These are phyloP conservation scores for Yarrowia sp. DNA, from an alignment of 805 yeast genomes.

Conservation along the genomic window DNA sequence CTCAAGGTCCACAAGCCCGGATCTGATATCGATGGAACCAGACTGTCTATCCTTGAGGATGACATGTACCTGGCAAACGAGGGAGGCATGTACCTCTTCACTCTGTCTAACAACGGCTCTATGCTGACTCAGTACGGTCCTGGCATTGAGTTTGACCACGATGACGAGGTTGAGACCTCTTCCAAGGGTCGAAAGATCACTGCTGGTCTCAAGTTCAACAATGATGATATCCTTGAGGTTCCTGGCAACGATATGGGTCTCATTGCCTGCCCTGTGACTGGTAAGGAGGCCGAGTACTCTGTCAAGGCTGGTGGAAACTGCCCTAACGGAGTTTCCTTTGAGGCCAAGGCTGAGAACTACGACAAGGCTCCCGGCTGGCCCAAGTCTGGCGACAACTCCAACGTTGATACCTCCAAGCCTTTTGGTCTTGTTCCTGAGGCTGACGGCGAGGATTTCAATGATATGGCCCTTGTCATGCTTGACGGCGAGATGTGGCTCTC, in stretches of 20 bases:
- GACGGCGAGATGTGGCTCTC: slow-evolving; percentile 35
- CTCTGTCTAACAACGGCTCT: slow-evolving; percentile 25
- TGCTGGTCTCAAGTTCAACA: slow-evolving; percentile 1
- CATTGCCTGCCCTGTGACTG: slow-evolving; percentile 28
- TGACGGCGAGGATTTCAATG: slow-evolving; percentile 6
- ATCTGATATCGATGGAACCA: slow-evolving; percentile 22
- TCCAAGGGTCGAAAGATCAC: slow-evolving; percentile 23
- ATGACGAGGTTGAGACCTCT: slow-evolving; percentile 33
- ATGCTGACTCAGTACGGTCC: slow-evolving; percentile 24
- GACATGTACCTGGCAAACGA: slow-evolving; percentile 18
- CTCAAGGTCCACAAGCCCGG: slow-evolving; percentile 32
- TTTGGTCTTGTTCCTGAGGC: slow-evolving; percentile 18
- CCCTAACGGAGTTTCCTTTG: slow-evolving; percentile 5
- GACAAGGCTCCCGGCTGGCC: slow-evolving; percentile 24
- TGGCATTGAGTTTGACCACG: slow-evolving; percentile 24
- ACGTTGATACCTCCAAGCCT: slow-evolving; percentile 25
- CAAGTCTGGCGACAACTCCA: slow-evolving; percentile 11
- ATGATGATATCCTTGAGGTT: slow-evolving; percentile 12
- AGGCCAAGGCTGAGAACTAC: slow-evolving; percentile 30
- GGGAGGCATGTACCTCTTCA: slow-evolving; percentile 29
- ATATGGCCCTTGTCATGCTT: slow-evolving; percentile 25
- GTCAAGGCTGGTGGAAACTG: slow-evolving; percentile 16
- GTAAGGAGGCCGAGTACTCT: slow-evolving; percentile 9
- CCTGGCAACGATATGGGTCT: slow-evolving; percentile 29
- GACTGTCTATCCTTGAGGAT: slow-evolving; percentile 17